phyloP scores from a whole-genome alignment of 208 protist species.

The Phytomonas francai region DNA sequence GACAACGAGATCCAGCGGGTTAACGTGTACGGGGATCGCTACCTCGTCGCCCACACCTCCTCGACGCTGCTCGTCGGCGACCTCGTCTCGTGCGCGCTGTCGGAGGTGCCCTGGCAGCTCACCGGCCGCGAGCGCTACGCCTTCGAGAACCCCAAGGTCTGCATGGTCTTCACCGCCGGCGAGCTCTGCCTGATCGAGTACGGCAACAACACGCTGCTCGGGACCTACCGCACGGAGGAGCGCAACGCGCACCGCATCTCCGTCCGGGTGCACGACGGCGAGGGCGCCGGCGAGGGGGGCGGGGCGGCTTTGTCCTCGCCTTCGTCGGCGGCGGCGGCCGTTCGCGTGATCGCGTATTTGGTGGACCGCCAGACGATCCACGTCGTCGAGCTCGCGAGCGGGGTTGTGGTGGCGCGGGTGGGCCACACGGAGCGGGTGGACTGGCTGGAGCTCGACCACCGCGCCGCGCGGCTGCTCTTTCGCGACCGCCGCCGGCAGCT shows the following conservation, averaged over 20 bases:
- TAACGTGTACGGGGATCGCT: conserved; percentile 95
- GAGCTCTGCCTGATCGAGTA: conserved; percentile 97
- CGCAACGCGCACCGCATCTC: conserved; percentile 93
- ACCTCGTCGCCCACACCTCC: conserved; percentile 93
- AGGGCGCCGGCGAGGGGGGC: neutral
- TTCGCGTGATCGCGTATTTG: conserved; percentile 94
- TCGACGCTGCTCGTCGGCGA: conserved; percentile 96
- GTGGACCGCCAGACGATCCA: conserved; percentile 94
- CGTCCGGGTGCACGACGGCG: conserved; percentile 70
- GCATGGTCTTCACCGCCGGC: conserved; percentile 95
- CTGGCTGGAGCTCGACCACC: conserved; percentile 95
- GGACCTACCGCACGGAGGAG: conserved; percentile 94
- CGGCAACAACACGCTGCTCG: conserved; percentile 92
- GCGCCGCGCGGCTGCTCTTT: conserved; percentile 93
- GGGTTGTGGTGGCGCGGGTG: conserved; percentile 83
- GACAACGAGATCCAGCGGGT: conserved; percentile 94
- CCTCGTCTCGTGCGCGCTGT: conserved; percentile 91
- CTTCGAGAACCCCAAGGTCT: conserved; percentile 94
- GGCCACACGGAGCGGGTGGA: conserved; percentile 90
- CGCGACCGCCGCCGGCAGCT: conserved; percentile 94
- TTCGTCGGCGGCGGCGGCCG: conserved; percentile 9
- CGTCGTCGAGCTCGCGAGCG: conserved; percentile 89
- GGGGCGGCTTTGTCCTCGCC: conserved; percentile 7
- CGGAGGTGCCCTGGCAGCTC: conserved; percentile 90
- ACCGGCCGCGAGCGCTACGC: conserved; percentile 92